Percentiles rank a stretch among this genome's conserved stretches.
Conservation (phyloP, 2,329 filamentous ascomycete genomes). For the Byssochlamys sp. region DNA sequence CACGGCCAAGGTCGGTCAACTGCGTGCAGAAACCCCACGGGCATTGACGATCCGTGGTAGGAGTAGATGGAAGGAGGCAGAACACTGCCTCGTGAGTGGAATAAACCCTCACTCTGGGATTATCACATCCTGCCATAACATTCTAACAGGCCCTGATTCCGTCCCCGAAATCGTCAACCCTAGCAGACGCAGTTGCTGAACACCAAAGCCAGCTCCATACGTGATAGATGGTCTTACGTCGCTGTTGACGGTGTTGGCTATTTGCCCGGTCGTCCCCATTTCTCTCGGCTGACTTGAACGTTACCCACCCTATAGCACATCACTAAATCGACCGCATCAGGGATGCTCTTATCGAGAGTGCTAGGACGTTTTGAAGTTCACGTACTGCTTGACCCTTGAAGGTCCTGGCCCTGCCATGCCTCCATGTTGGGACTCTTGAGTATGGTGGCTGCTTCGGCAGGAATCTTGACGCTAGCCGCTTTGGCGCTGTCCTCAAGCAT, state of each 20-base stretch:
- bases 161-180: background rate
- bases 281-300: background rate
- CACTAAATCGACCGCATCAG: background rate
- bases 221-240: background rate
- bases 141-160: background rate
- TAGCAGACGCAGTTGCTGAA: background rate
- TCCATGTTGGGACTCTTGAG: slow-evolving; percentile 4
- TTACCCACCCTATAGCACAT: background rate
- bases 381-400: background rate
- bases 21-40: background rate
- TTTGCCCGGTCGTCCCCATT: background rate
- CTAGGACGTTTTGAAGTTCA: background rate
- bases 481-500: slow-evolving; percentile 11
- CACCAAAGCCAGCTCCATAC: background rate
- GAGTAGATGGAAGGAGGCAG: background rate
- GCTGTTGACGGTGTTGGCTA: background rate
- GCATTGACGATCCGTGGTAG: background rate
- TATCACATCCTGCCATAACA: background rate
- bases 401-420: background rate
- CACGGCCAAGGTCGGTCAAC: background rate
- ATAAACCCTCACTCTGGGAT: background rate
- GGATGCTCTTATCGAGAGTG: background rate
- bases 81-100: background rate
- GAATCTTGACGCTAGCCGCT: slow-evolving; percentile 9
- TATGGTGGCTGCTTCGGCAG: slow-evolving; percentile 14